Percentiles rank a stretch among this genome's conserved stretches.
Conservation (phyloP, 257 asterid species). For the Salvia rosmarinus region DNA sequence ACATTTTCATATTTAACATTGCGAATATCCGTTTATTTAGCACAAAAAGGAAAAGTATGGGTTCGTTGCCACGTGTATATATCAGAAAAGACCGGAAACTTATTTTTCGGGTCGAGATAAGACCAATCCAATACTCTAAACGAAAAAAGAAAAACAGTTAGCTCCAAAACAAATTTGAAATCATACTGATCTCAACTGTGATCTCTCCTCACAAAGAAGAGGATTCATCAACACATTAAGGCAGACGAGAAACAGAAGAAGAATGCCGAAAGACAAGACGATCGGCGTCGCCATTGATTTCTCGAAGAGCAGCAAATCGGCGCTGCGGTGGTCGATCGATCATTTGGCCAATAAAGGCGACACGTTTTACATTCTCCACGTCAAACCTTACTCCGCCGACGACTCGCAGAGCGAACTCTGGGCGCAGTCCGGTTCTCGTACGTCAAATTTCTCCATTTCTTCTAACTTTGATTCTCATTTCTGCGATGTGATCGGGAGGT, state of each 20-base stretch:
- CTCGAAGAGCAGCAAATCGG: constrained; percentile 85
- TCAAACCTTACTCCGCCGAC: constrained; percentile 44
- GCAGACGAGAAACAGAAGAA: neutral
- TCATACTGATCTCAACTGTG: neutral
- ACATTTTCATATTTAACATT: no score
- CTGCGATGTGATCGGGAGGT: neutral
- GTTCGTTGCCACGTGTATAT: neutral
- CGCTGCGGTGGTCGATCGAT: constrained; percentile 81
- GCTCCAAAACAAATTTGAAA: neutral
- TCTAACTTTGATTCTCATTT: neutral
- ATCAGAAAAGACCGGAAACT: neutral
- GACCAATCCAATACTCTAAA: neutral
- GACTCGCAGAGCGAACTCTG: constrained; percentile 58
- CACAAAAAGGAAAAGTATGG: no score
- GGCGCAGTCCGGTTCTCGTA: constrained; percentile 78
- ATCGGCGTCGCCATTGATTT: constrained; percentile 87
- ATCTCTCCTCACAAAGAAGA: neutral
- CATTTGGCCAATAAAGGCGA: constrained; percentile 81
- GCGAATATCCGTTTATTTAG: neutral
- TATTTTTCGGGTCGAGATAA: neutral
- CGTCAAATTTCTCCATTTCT: constrained; percentile 26
- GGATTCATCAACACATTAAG: no score
- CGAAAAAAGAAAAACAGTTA: neutral
- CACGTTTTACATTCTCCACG: constrained; percentile 61
- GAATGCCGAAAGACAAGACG: constrained; percentile 72